Evolutionary conservation across 2,329 filamentous ascomycete species (phyloP).

Genomic region (Claviceps lovelessii): DNA sequence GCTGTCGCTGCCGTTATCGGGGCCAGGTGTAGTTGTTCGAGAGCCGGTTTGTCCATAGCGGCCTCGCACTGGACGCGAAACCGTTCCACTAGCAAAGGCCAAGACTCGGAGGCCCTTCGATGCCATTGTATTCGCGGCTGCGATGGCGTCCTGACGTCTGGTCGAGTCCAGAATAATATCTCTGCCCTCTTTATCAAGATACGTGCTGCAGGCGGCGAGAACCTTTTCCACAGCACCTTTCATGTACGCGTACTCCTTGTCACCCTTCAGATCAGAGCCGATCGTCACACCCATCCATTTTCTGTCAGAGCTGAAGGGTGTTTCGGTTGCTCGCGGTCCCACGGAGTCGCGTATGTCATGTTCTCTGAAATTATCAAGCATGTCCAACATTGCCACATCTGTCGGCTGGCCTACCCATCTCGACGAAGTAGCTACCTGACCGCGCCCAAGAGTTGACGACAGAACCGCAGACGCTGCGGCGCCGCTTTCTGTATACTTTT

Average conservation of each 20-base stretch:
- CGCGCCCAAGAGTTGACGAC: slow-evolving; percentile 61
- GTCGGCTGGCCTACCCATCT: slow-evolving; percentile 95
- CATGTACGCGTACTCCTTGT: slow-evolving; percentile 78
- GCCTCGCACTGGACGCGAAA: slow-evolving; percentile 31
- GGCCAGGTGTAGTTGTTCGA: slow-evolving; percentile 39
- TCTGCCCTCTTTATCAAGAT: slow-evolving; percentile 70
- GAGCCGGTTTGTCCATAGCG: slow-evolving; percentile 24
- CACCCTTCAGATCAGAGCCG: slow-evolving; percentile 41
- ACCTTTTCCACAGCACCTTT: slow-evolving; percentile 89
- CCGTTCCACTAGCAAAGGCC: slow-evolving; percentile 77
- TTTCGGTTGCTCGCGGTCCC: slow-evolving; percentile 69
- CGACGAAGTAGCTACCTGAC: slow-evolving; percentile 51
- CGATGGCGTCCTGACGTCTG: slow-evolving; percentile 56
- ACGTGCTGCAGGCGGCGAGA: slow-evolving; percentile 76
- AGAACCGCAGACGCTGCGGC: slow-evolving; percentile 60
- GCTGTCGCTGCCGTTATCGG: slow-evolving; percentile 24
- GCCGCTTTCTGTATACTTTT: slow-evolving; percentile 52
- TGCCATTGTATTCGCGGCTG: slow-evolving; percentile 77
- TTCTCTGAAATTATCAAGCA: slow-evolving; percentile 80
- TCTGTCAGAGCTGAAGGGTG: slow-evolving; percentile 88
- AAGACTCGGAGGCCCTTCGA: slow-evolving; percentile 79
- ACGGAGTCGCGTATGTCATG: slow-evolving; percentile 81
- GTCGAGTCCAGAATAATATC: slow-evolving; percentile 73
- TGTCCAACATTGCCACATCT: slow-evolving; percentile 89
- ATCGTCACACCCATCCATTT: slow-evolving; percentile 99